Conservation (phyloP, 2,329 filamentous ascomycete genomes). For the Thelonectria discophora region DNA sequence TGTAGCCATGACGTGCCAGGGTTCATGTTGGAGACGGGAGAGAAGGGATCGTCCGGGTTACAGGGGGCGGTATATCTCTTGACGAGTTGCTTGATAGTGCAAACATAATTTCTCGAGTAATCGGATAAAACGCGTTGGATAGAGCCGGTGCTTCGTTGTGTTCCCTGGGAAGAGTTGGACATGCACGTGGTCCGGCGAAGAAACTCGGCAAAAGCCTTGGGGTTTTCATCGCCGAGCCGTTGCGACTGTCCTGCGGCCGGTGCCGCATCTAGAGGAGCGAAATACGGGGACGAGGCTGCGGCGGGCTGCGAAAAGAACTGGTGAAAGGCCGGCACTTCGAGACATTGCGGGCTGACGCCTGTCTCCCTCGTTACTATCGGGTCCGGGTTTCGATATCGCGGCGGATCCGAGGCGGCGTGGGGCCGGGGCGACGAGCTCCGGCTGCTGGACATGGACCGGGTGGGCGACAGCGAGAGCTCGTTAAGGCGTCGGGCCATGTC, state of each 20-base stretch:
- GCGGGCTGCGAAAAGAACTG: constrained; percentile 27
- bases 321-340: constrained; percentile 37
- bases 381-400: constrained; percentile 28
- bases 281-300: neutral
- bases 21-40: constrained; percentile 38
- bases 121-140: constrained; percentile 46
- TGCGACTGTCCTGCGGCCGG: neutral
- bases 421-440: constrained; percentile 30
- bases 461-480: constrained; percentile 53
- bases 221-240: constrained; percentile 21
- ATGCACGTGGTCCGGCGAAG: constrained; percentile 49
- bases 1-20: constrained; percentile 40
- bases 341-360: constrained; percentile 19
- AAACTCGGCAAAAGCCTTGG: constrained; percentile 38
- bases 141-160: constrained; percentile 50
- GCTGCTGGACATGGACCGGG: constrained; percentile 36
- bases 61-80: constrained; percentile 51
- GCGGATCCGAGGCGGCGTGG: constrained; percentile 26
- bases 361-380: constrained; percentile 29
- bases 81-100: constrained; percentile 50
- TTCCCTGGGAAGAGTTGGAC: constrained; percentile 51
- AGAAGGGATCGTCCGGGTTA: constrained; percentile 31
- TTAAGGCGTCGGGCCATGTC: constrained; percentile 62
- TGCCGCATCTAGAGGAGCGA: neutral
- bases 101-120: constrained; percentile 47